phyloP scores from a whole-genome alignment of 106 monocot species.

The Dendrobium catenatum region DNA sequence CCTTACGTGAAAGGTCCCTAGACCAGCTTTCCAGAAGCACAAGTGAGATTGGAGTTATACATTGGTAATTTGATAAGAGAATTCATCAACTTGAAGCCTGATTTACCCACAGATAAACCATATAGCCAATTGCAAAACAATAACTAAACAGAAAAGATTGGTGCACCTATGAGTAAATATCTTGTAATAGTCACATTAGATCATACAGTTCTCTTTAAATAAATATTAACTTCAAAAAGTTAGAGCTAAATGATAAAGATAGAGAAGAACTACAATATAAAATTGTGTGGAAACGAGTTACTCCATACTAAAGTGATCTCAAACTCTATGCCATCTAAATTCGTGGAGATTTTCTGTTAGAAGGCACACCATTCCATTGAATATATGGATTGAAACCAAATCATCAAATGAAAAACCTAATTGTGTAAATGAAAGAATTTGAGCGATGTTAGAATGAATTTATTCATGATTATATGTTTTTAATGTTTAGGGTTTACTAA shows the following conservation, averaged over 20 bases:
- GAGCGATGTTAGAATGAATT: too few relatives aligned
- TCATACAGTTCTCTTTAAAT: neutral
- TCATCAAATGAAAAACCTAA: neutral
- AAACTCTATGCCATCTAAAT: too few relatives aligned
- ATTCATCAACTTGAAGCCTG: neutral
- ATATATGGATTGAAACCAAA: neutral
- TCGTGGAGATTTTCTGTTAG: neutral
- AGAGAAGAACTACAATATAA: neutral
- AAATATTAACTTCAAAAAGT: neutral
- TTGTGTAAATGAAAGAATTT: neutral
- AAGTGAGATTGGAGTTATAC: neutral
- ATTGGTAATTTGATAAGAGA: neutral
- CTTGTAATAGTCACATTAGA: neutral
- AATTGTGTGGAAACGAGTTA: neutral
- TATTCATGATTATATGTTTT: too few relatives aligned
- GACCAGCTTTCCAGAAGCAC: neutral
- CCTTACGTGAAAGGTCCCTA: neutral
- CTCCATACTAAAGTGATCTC: neutral
- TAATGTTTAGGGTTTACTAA: too few relatives aligned
- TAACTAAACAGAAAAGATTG: neutral
- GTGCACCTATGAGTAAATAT: neutral
- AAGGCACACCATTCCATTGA: neutral
- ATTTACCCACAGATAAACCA: neutral
- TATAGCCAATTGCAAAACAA: neutral
- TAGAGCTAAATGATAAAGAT: neutral